Evolutionary conservation across 2,329 filamentous ascomycete genomes (phyloP), one percentile per base, ranked within the genome.

Genomic region (Talaromyces sp.): DNA sequence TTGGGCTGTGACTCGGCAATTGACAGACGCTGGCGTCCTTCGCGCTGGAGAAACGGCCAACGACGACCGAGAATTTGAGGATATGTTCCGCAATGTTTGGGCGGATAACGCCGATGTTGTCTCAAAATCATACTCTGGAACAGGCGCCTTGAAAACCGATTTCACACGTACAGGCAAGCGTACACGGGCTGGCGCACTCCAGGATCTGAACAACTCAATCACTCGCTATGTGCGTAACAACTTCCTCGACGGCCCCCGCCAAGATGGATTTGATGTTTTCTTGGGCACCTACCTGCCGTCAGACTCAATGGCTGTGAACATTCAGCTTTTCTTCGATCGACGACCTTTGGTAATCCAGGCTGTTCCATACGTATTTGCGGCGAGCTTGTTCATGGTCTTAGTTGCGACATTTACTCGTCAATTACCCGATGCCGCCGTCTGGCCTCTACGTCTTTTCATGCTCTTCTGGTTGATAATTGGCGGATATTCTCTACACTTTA

Each of bases 91-190:
- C 62, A 97, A 97, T 73, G 81, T 97, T 14, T 99, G 94, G 94
- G 94, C 94, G 27, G 94, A 99, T 75, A 99, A 99, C 67, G 94
- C 95, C 51, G 94, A 99, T 71, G 88, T 95, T 20, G 92, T 99
- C 30, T 96, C 92, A 16, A 88, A 85, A 62, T 87, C 91, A 0
- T 99, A 99, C 74, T 94, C 94, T 1, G 94, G 94, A 50, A 99
- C 95, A 0, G 95, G 94, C 3, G 94, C 94, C 47, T 85, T 99
- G 77, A 99, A 99, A 82, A 99, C 94, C 0, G 95, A 99, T 71
- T 91, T 97, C 65, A 99, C 94, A 2, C 87, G 94, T n/a, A 91
- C 91, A 1, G 95, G 93, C 45, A 86, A 89, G 66, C 86, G 95
- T 49, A 99, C 94, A 27, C 91, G 87, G 68, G 83, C 85, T 8